Base-by-base conservation (phyloP, 2,329 filamentous ascomycete genomes). In the Ceratocystis papillata region DNA sequence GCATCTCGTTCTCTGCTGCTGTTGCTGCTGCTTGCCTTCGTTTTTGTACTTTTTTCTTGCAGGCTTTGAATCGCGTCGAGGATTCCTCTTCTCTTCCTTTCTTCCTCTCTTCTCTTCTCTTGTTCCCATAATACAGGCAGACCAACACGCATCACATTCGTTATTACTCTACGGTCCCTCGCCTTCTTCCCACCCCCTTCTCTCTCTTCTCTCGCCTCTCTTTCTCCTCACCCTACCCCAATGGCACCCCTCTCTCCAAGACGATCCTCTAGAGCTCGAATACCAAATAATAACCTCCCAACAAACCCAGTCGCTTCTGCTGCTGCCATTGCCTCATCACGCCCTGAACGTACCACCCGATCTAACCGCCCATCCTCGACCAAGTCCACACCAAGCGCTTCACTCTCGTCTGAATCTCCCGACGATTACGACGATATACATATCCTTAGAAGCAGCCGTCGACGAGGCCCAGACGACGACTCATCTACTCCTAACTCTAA, bases 231-330 rank as follows among this genome's bases (percentile, higher is more conserved):
- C 67, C 70, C 75, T 79, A 28, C 55, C 55, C 55, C 78, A 79
- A 83, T 83, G 82, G 81, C 82, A 80, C 81, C 79, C 73, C 78
- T 78, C 71, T 83, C 88, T 74, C 89, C 89, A 75, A 88, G 93
- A 78, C 89, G 93, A 75, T 96, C 92, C 73, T 94, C 92, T 77
- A 87, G 93, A 82, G 90, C 90, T 79, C 89, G 90, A 74, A 85
- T 85, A 79, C 83, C 86, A 73, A 83, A 85, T 77, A 85, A 87
- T 72, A 86, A 90, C 72, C 87, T 90, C 72, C 90, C 88, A 69
- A 44, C 33, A 17, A 55, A 53, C 28, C 33, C 60, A 22, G 46
- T 64, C 17, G 33, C 53, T 22, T 46, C 53, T 10, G 28, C 41
- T 37, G 41, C 59, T n/a, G 90, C 88, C 69, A 92, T 86, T 68